Base-by-base conservation (phyloP, 2,329 filamentous ascomycete genomes). In the Aureobasidium sp. region DNA sequence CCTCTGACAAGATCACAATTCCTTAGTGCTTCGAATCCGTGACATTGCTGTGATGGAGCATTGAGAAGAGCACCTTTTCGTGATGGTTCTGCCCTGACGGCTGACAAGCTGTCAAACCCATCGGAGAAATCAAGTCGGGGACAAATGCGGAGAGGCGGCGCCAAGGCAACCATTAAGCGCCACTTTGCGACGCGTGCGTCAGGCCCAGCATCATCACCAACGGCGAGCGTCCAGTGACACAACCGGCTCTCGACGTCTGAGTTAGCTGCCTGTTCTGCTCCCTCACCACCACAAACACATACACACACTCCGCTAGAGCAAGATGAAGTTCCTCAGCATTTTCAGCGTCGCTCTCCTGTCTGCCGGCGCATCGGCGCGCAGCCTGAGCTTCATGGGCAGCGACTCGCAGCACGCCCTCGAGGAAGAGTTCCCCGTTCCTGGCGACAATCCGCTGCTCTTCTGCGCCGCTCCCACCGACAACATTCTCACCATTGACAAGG, bases 391-490 rank as follows among this genome's bases (percentile, higher is more conserved):
- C 58, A 64, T 67, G 55, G 63, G 65, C 63, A 62, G 45, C 64
- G 53, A 64, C 63, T 57, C 61, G 41, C 64, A 66, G 42, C 63
- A 68, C 53, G 52, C 67, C 29, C 65, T 67, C 5, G 75, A 78
- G 60, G 75, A 78, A 56, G 78, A 83, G 49, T 79, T 83, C 74
- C 82, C 86, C 67, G 88, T 97, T 17, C 87, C 90, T 0, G 92
- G 94, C 73, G 80, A 93, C 56, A 96, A 93, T 72, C 93, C 94
- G 34, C 82, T 99, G 64, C 79, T 85, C 71, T 90, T 89, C 77
- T 99, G 94, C 67, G 77, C 79, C 63, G 82, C 89, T 65, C 89
- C 90, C 63, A 75, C 76, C 53, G 74, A 84, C 57, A 86, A 97
- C 73, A 82, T 92, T 62, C 79, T 97, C 68, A 77, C 79, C 47